A percentile compares a stretch with the other conserved stretches of the same genome.
Conservation (phyloP, 2,329 filamentous ascomycete genomes). For the Thelonectria discophora region DNA sequence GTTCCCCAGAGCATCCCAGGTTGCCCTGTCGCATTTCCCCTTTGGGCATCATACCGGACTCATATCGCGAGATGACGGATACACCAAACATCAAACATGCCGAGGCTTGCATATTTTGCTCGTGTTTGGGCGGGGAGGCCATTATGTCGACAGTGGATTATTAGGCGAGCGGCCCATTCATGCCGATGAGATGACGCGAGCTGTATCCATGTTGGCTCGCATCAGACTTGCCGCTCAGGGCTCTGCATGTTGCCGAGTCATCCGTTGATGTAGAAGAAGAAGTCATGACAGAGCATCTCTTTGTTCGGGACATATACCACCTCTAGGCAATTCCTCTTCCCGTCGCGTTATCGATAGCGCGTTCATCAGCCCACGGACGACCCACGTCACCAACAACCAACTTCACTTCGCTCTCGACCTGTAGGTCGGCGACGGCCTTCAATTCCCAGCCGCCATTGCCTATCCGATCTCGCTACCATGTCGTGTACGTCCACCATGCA, state of each 20-base stretch:
- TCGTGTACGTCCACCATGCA: conserved; percentile 23
- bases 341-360: conserved; percentile 6
- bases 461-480: conserved; percentile 22
- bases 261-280: background rate
- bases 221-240: background rate
- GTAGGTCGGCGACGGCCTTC: conserved; percentile 4
- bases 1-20: conserved; percentile 9
- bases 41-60: too few relatives aligned
- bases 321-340: background rate
- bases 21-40: background rate
- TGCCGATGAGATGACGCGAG: too few relatives aligned
- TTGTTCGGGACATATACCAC: background rate
- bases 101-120: conserved; percentile 4
- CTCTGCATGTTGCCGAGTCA: background rate
- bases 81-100: background rate
- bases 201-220: background rate
- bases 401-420: background rate
- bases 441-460: background rate
- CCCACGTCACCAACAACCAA: conserved; percentile 9
- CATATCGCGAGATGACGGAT: background rate
- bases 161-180: too few relatives aligned
- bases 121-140: background rate
- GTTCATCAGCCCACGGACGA: conserved; percentile 19
- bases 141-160: too few relatives aligned
- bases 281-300: background rate